Percentiles rank a stretch among this genome's conserved stretches.
Conservation (phyloP, 108 stramenopile species). For the Skeletonema potamos region DNA sequence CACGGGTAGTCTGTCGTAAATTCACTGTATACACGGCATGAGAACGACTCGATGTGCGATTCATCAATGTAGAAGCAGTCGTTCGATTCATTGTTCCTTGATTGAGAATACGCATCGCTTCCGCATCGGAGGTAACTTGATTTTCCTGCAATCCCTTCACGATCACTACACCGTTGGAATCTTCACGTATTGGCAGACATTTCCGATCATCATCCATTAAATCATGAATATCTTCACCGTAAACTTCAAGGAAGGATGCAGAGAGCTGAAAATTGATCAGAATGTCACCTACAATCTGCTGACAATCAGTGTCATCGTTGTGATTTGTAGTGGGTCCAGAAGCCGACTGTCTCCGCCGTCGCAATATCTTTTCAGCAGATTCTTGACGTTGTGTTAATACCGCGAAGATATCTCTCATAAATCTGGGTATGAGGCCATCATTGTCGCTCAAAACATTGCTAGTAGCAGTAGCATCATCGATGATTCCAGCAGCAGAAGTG, state of each 20-base stretch:
- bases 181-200: constrained; percentile 21
- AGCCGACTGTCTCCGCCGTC: constrained; percentile 49
- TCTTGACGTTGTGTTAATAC: constrained; percentile 41
- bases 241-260: constrained; percentile 90
- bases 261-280: constrained; percentile 42
- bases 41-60: constrained; percentile 64
- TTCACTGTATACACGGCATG: constrained; percentile 74
- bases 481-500: neutral
- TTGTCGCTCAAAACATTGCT: constrained; percentile 41
- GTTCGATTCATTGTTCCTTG: constrained; percentile 53
- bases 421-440: constrained; percentile 87
- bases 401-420: constrained; percentile 87
- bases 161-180: constrained; percentile 76
- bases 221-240: constrained; percentile 93
- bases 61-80: constrained; percentile 68
- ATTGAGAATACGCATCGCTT: constrained; percentile 28
- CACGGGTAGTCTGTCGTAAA: constrained; percentile 75
- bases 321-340: neutral
- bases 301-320: constrained; percentile 1
- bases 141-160: constrained; percentile 52
- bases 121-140: neutral
- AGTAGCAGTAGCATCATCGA: constrained; percentile 36
- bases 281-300: constrained; percentile 28
- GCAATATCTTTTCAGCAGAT: constrained; percentile 67
- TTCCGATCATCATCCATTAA: constrained; percentile 69